Conservation (phyloP, 208 protist species). For the Wallacemonas sp. region DNA sequence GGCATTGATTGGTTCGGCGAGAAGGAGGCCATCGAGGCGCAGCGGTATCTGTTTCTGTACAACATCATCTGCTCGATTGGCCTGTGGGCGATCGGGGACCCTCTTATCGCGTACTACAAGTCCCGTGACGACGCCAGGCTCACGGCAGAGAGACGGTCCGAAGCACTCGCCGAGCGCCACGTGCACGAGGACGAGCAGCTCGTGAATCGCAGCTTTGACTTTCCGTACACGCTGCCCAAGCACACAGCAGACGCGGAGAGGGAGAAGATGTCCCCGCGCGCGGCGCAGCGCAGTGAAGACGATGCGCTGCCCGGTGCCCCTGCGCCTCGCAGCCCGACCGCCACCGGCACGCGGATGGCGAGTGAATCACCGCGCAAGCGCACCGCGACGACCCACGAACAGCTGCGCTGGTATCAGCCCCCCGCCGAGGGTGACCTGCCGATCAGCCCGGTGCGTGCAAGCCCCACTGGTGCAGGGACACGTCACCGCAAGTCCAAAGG, state of each 20-base stretch:
- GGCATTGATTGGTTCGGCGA: constrained; percentile 57
- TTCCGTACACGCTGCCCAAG: constrained; percentile 23
- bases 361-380: constrained; percentile 14
- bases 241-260: background rate
- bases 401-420: constrained; percentile 45
- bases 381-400: constrained; percentile 31
- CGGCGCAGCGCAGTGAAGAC: too few species aligned
- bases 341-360: too few species aligned
- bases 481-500: background rate
- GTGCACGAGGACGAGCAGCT: background rate
- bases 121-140: background rate
- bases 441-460: constrained; percentile 14
- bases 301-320: too few species aligned
- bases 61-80: constrained; percentile 65
- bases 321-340: too few species aligned
- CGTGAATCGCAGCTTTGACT: constrained; percentile 25
- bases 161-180: background rate
- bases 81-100: constrained; percentile 53
- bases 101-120: constrained; percentile 38
- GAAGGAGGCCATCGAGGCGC: constrained; percentile 26
- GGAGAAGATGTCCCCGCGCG: too few species aligned
- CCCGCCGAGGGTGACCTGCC: constrained; percentile 24
- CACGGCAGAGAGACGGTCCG: background rate
- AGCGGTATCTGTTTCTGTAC: constrained; percentile 75
- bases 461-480: constrained; percentile 3